phyloP scores from a whole-genome alignment of 345 rosid genomes.

The Brassica cretica region DNA sequence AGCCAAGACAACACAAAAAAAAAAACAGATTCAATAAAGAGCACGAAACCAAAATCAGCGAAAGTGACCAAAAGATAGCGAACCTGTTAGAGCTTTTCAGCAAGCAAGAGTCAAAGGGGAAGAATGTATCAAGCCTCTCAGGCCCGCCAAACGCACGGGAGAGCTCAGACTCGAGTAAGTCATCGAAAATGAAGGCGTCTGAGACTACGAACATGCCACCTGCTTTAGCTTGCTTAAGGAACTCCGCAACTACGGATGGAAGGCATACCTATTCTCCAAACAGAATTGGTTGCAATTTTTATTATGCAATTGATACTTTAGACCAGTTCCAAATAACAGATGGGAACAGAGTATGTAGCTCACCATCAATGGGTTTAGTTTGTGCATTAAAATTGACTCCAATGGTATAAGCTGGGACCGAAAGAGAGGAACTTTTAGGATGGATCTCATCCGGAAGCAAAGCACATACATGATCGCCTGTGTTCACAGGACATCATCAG shows the following conservation, averaged over 20 bases:
- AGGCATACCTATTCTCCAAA: constrained; percentile 70
- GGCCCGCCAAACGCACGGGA: constrained; percentile 75
- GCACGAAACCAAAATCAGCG: neutral
- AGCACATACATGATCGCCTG: constrained; percentile 90
- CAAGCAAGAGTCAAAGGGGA: constrained; percentile 84
- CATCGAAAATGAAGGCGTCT: constrained; percentile 45
- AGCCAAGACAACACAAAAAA: neutral
- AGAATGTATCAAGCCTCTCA: constrained; percentile 87
- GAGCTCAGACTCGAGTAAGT: constrained; percentile 61
- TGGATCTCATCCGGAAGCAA: constrained; percentile 81
- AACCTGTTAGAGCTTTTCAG: constrained; percentile 70
- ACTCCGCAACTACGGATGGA: constrained; percentile 77
- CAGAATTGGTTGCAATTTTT: neutral
- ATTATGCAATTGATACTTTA: neutral
- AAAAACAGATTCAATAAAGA: neutral
- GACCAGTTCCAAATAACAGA: neutral
- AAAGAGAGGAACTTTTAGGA: constrained; percentile 63
- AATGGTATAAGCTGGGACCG: constrained; percentile 69
- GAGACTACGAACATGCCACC: constrained; percentile 58
- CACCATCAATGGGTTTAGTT: constrained; percentile 71
- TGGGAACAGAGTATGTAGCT: constrained; percentile 24
- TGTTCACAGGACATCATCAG: constrained; percentile 2
- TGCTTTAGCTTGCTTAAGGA: constrained; percentile 79
- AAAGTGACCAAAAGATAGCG: neutral
- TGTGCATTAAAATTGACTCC: constrained; percentile 61